Evolutionary conservation across 2,329 filamentous ascomycete genomes (phyloP), one percentile per base, ranked within the genome.

Genomic region (Cladophialophora immunda): DNA sequence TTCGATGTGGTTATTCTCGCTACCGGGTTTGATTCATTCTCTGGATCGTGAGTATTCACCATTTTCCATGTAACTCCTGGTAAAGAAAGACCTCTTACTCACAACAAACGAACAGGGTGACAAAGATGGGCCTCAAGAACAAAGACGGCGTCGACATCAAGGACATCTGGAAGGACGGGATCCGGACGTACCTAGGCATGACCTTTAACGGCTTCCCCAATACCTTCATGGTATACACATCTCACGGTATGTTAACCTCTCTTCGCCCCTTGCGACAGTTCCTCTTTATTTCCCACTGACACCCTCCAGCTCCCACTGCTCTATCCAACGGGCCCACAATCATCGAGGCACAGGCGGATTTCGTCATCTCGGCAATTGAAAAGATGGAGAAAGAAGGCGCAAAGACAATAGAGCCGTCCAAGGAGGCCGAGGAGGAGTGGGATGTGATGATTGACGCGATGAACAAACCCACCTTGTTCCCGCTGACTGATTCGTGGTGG

Each of bases 161-260:
- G 13, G 74, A 80, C 4, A 75, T 79, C 19, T 83, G 81, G 70
- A 71, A 72, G 15, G 58, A 75, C 0, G 79, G 78, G 0, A 77
- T 78, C 5, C 71, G 75, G 34, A 80, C 80, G 0, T 82, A 80
- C 64, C 73, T 85, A 0, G 83, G 83, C 0, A 76, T 81, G 27
- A 77, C 78, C 0, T 76, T 80, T 8, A 68, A 76, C 15, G 77
- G 77, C 4, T 83, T 81, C 66, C 81, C 82, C 0, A 85, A 86
- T 58, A 76, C 82, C 72, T 83, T 85, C 75, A 80, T 81, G 62
- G 73, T 84, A 55, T 88, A 87, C 71, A 85, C 86, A 0, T 78
- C 82, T 0, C 86, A 89, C 13, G 84, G 79, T 69, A 62, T 8
- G 63, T n/a, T n/a, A n/a, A n/a, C n/a, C n/a, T 58, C 7, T 27